phyloP scores from a whole-genome alignment of 352 stramenopile genomes.

The Phytophthora hybrid region DNA sequence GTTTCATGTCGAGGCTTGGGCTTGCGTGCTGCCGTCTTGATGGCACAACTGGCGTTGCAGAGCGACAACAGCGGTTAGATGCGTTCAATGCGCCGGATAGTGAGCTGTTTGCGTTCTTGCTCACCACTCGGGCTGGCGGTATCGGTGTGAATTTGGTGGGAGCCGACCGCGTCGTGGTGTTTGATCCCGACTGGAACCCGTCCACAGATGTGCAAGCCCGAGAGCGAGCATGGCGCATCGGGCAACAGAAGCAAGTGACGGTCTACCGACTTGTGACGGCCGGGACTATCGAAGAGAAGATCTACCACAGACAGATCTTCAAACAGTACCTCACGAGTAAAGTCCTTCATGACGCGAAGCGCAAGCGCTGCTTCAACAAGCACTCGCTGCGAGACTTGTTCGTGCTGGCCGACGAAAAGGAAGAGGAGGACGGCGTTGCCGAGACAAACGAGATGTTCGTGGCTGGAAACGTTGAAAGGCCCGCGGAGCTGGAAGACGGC shows the following conservation, averaged over 20 bases:
- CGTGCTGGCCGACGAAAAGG: constrained; percentile 78
- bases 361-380: constrained; percentile 97
- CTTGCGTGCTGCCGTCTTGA: constrained; percentile 97
- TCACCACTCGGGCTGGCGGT: constrained; percentile 93
- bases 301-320: constrained; percentile 99
- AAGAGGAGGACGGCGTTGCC: constrained; percentile 69
- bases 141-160: constrained; percentile 97
- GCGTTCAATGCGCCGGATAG: constrained; percentile 94
- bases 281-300: constrained; percentile 99
- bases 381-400: constrained; percentile 97
- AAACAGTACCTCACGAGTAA: constrained; percentile 99
- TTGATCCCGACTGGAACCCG: constrained; percentile 99
- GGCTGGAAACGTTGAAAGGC: constrained; percentile 83
- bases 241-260: constrained; percentile 87
- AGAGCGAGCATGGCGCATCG: constrained; percentile 97
- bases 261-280: constrained; percentile 95
- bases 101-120: constrained; percentile 79
- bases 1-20: constrained; percentile 82
- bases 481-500: constrained; percentile 48
- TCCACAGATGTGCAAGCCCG: constrained; percentile 96
- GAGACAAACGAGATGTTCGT: constrained; percentile 95
- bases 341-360: constrained; percentile 96
- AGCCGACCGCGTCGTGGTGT: constrained; percentile 97
- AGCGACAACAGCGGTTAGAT: constrained; percentile 95
- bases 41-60: constrained; percentile 95